phyloP scores from a whole-genome alignment of 345 rosid species.

The Gynandropsis gynandra region DNA sequence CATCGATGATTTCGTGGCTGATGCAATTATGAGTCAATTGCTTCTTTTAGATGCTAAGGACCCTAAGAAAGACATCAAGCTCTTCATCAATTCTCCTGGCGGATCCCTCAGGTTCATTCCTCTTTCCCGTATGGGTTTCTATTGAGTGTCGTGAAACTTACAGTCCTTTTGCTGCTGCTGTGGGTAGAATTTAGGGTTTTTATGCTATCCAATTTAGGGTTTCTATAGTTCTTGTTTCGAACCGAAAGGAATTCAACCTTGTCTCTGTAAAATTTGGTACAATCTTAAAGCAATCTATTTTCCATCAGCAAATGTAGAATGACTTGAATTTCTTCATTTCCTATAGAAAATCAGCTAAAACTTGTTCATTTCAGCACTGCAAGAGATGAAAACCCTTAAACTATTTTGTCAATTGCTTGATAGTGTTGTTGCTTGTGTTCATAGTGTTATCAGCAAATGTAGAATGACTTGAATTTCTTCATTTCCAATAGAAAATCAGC shows the following conservation, averaged over 20 bases:
- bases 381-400: too few relatives aligned
- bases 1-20: constrained; percentile 85
- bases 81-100: constrained; percentile 77
- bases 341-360: too few relatives aligned
- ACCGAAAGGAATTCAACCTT: background rate
- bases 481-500: too few relatives aligned
- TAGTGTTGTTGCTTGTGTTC: too few relatives aligned
- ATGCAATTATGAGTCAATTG: constrained; percentile 78
- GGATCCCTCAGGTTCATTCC: constrained; percentile 73
- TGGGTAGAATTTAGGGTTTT: background rate
- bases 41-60: constrained; percentile 90
- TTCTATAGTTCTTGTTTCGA: constrained; percentile 10
- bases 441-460: too few relatives aligned
- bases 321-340: too few relatives aligned
- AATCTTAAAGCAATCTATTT: background rate
- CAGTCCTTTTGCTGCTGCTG: constrained; percentile 1
- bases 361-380: too few relatives aligned
- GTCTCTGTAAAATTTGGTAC: background rate
- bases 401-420: background rate
- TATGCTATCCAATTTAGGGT: too few relatives aligned
- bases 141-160: background rate
- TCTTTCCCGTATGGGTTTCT: constrained; percentile 9
- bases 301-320: too few relatives aligned
- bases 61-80: constrained; percentile 76
- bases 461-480: too few relatives aligned